Conservation (phyloP, 2,329 filamentous ascomycete species). For the Beauveria scarabaeidicola region DNA sequence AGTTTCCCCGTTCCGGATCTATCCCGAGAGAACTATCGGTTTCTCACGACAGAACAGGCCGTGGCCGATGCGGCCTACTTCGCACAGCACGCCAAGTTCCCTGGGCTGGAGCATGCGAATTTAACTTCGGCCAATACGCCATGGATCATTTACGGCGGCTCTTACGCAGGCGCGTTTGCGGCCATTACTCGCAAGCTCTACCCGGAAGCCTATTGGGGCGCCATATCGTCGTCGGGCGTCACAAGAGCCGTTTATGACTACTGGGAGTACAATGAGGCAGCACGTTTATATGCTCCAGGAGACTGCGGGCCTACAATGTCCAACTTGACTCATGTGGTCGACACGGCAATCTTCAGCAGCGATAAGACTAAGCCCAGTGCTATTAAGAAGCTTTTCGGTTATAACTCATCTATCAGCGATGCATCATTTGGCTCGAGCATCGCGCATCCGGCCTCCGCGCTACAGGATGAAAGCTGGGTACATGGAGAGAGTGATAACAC, state of each 20-base stretch:
- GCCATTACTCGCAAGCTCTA: slow-evolving; percentile 70
- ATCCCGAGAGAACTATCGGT: slow-evolving; percentile 60
- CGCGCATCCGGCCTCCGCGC: slow-evolving; percentile 29
- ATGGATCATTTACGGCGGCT: slow-evolving; percentile 75
- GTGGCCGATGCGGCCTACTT: slow-evolving; percentile 78
- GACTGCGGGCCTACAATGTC: slow-evolving; percentile 58
- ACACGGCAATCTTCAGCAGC: slow-evolving; percentile 40
- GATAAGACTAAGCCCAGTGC: slow-evolving; percentile 24
- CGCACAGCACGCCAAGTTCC: slow-evolving; percentile 61
- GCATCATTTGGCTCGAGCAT: slow-evolving; percentile 36
- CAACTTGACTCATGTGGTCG: slow-evolving; percentile 43
- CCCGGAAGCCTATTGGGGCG: slow-evolving; percentile 68
- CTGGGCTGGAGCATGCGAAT: slow-evolving; percentile 58
- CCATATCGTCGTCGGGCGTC: slow-evolving; percentile 74
- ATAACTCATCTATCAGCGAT: slow-evolving; percentile 15
- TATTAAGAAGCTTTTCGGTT: slow-evolving; percentile 32
- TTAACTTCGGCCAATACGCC: slow-evolving; percentile 57
- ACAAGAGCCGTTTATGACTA: slow-evolving; percentile 71
- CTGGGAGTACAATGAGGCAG: slow-evolving; percentile 53
- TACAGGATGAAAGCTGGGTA: slow-evolving; percentile 48
- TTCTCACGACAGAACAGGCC: slow-evolving; percentile 76
- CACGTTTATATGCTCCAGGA: slow-evolving; percentile 39
- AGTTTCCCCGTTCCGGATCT: slow-evolving; percentile 63
- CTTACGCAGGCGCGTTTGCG: slow-evolving; percentile 72
- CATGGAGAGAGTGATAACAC: slow-evolving; percentile 31